These are phyloP conservation scores for Debaryomyces nepalensis DNA, from an alignment of 1,139 yeast species.

Conservation along the genomic window DNA sequence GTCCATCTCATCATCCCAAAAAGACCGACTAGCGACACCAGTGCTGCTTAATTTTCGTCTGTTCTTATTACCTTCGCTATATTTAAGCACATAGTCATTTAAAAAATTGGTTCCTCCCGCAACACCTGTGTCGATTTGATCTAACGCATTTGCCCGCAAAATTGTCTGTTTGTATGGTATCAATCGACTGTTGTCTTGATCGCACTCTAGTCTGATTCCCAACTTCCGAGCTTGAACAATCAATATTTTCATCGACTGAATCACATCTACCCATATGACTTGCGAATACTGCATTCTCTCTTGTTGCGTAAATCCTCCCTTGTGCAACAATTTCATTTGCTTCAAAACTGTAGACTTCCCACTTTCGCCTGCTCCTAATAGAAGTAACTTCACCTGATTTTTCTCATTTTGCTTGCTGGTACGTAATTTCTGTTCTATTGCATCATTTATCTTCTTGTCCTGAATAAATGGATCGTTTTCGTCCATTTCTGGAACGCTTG, in stretches of 20 bases:
- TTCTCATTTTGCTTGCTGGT: conserved; percentile 54
- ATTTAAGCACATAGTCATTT: conserved; percentile 66
- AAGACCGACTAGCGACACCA: conserved; percentile 54
- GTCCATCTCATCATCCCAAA: conserved; percentile 36
- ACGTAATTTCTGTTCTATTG: conserved; percentile 67
- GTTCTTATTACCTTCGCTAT: conserved; percentile 57
- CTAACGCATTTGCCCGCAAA: conserved; percentile 60
- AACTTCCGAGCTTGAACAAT: conserved; percentile 71
- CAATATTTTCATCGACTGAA: conserved; percentile 84
- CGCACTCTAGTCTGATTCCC: conserved; percentile 65
- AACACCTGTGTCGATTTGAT: conserved; percentile 63
- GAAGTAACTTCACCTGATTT: conserved; percentile 63
- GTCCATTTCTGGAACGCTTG: conserved; percentile 54
- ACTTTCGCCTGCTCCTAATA: conserved; percentile 93
- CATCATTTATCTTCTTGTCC: conserved; percentile 60
- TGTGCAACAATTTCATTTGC: conserved; percentile 85
- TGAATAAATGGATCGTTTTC: conserved; percentile 56
- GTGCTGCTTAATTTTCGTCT: conserved; percentile 58
- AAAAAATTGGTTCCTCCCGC: conserved; percentile 72
- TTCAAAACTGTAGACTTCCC: conserved; percentile 97
- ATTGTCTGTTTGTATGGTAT: conserved; percentile 52
- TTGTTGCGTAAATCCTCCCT: conserved; percentile 79
- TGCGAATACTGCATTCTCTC: conserved; percentile 84
- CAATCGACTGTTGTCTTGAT: conserved; percentile 52
- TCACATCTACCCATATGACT: conserved; percentile 93